A percentile compares a stretch with the other conserved stretches of the same genome.
These are phyloP conservation scores for Gonapodya sp. DNA, from an alignment of 192 early-diverging fungal genomes.

Conservation along the genomic window DNA sequence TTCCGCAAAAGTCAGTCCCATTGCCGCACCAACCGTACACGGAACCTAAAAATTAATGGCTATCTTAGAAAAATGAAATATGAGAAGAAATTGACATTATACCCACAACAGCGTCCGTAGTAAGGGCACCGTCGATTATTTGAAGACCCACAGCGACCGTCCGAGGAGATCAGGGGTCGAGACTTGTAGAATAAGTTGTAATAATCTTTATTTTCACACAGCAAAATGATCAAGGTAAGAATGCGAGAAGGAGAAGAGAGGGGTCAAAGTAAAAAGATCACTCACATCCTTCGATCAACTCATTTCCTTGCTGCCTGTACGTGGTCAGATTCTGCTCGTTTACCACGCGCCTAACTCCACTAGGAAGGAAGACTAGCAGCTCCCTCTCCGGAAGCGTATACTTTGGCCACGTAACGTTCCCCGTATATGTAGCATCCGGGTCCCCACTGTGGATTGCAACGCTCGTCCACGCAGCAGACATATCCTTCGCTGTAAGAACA, in stretches of 20 bases:
- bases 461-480: background rate
- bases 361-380: background rate
- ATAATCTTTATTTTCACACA: background rate
- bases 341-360: background rate
- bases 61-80: too few species aligned
- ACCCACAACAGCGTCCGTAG: background rate
- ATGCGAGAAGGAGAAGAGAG: background rate
- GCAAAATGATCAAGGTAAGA: background rate
- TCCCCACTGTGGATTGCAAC: background rate
- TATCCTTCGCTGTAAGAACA: background rate
- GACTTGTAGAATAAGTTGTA: background rate
- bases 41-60: too few species aligned
- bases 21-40: background rate
- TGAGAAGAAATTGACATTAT: too few species aligned
- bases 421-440: background rate
- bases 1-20: background rate
- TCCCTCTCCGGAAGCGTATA: background rate
- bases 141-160: background rate
- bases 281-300: background rate
- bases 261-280: background rate
- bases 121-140: background rate
- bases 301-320: background rate
- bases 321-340: background rate
- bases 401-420: background rate
- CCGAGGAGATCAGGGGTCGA: background rate